Conservation (phyloP, 768 basidiomycete genomes). For the Chalciporus sphaerocephalus region DNA sequence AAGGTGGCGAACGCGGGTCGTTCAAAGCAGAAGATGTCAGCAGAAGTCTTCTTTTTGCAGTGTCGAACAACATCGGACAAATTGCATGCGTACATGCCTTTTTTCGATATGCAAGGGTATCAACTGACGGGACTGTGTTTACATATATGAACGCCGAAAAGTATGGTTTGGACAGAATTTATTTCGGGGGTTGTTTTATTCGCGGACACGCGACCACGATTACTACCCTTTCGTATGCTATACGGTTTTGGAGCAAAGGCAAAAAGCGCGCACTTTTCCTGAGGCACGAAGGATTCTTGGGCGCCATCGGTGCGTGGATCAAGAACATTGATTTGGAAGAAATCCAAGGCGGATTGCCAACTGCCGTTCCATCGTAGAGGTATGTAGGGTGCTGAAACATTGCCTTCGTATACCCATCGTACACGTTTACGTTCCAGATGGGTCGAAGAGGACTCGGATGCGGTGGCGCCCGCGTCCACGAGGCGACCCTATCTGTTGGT, state of each 20-base stretch:
- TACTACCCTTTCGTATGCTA: conserved; percentile 95
- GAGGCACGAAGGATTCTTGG: conserved; percentile 97
- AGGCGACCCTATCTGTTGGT: conserved; percentile 21
- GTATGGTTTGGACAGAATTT: conserved; percentile 92
- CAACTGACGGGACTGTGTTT: conserved; percentile 15
- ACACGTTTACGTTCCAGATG: conserved; percentile 10
- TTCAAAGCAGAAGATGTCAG: conserved; percentile 94
- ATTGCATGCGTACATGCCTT: conserved; percentile 77
- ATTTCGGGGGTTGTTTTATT: conserved; percentile 99
- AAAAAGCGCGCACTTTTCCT: conserved; percentile 95
- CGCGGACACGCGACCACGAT: conserved; percentile 97
- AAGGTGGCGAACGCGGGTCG: conserved; percentile 50
- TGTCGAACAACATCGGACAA: conserved; percentile 99
- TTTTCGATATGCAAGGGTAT: not conserved
- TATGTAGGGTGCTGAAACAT: conserved; percentile 1
- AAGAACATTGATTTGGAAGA: conserved; percentile 74
- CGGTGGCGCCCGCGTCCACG: conserved; percentile 20
- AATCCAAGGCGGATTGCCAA: conserved; percentile 8
- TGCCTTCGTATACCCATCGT: not conserved
- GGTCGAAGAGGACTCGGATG: not conserved
- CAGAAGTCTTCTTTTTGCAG: conserved; percentile 88
- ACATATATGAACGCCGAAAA: conserved; percentile 99
- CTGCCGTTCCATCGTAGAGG: conserved; percentile 8
- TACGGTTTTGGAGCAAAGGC: conserved; percentile 99
- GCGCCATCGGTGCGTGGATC: conserved; percentile 96